Conservation (phyloP, 441 rosid genomes). For the Macaranga tanarius region DNA sequence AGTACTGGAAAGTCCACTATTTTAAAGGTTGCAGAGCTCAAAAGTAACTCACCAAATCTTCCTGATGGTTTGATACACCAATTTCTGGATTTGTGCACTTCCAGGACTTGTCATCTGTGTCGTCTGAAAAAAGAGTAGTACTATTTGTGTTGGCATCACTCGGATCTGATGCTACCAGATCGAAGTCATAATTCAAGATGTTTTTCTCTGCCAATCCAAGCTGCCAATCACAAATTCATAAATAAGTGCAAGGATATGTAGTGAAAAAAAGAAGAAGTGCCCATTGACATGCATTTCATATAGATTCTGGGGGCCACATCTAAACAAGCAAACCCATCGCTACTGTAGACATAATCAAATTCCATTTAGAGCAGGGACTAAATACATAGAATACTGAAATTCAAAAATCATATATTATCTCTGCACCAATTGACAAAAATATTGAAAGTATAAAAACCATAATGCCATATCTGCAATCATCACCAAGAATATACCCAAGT, state of each 20-base stretch:
- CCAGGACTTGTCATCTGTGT: slow-evolving; percentile 83
- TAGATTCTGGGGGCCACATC: background rate
- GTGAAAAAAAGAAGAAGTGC: background rate
- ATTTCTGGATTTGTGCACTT: slow-evolving; percentile 56
- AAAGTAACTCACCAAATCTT: slow-evolving; percentile 61
- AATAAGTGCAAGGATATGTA: slow-evolving; percentile 1
- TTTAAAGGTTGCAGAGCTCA: slow-evolving; percentile 15
- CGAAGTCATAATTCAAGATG: slow-evolving; percentile 77
- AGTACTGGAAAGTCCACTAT: background rate
- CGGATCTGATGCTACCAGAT: slow-evolving; percentile 78
- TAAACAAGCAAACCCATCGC: background rate
- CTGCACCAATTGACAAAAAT: background rate
- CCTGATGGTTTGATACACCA: slow-evolving; percentile 55
- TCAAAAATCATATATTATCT: background rate
- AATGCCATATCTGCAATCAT: background rate
- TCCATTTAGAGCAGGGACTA: background rate
- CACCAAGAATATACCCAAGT: background rate
- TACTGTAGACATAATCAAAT: background rate
- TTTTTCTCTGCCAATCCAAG: slow-evolving; percentile 91
- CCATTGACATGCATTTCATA: background rate
- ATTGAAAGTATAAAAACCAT: background rate
- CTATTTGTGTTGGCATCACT: slow-evolving; percentile 96
- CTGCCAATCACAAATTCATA: slow-evolving; percentile 50
- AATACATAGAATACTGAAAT: background rate
- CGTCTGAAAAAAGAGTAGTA: slow-evolving; percentile 84